These are phyloP conservation scores for Zizania palustris DNA, from an alignment of 202 grass and related monocot species.

Conservation along the genomic window DNA sequence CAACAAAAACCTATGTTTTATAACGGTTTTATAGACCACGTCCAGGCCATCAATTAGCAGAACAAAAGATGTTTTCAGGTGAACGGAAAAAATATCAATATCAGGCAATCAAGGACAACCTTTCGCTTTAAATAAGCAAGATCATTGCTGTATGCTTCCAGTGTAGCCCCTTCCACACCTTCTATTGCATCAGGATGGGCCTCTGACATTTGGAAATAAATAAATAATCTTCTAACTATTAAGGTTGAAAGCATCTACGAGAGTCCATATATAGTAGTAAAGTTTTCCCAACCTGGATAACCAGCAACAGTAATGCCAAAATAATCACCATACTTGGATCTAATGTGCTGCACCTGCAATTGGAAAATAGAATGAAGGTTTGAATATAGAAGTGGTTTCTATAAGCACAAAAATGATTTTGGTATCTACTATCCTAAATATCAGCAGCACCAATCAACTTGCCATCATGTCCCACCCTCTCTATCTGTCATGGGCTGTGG, in stretches of 20 bases:
- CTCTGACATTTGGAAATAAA: conserved; percentile 54
- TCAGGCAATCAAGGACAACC: conserved; percentile 39
- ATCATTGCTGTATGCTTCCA: conserved; percentile 74
- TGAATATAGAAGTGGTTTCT: conserved; percentile 19
- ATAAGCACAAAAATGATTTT: conserved; percentile 18
- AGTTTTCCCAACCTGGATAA: conserved; percentile 68
- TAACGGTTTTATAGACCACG: conserved; percentile 11
- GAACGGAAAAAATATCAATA: conserved; percentile 30
- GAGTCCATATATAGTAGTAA: conserved; percentile 27
- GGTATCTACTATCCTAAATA: conserved; percentile 10
- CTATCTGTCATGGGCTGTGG: too few species aligned
- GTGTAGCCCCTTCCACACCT: conserved; percentile 63
- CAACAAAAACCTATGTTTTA: not conserved
- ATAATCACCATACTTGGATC: conserved; percentile 72
- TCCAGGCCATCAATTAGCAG: conserved; percentile 24
- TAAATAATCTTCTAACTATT: conserved; percentile 16
- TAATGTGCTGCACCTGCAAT: conserved; percentile 79
- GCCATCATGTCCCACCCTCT: not conserved
- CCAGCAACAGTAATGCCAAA: conserved; percentile 92
- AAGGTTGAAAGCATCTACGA: conserved; percentile 20
- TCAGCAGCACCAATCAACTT: conserved; percentile 9
- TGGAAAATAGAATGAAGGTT: conserved; percentile 29
- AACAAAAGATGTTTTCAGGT: conserved; percentile 13
- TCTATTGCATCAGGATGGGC: conserved; percentile 85
- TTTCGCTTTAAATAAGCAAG: conserved; percentile 90